Percentiles rank a stretch among this genome's conserved stretches.
These are phyloP conservation scores for Tylopilus balloui DNA, from an alignment of 768 basidiomycete genomes.

Conservation along the genomic window DNA sequence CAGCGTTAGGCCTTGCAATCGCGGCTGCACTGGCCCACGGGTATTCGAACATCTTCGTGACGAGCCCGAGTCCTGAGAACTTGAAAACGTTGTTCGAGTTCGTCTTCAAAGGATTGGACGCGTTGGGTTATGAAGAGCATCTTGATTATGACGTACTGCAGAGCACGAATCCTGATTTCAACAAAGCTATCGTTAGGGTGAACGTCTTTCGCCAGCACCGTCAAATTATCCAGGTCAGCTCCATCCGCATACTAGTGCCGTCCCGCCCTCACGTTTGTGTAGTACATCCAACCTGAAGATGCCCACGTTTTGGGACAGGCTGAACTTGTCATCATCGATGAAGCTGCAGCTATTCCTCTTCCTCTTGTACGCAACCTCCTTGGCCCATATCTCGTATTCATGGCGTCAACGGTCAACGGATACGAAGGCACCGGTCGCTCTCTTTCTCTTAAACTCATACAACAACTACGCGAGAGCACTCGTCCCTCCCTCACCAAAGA, in stretches of 20 bases:
- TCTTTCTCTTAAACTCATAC: conserved; percentile 93
- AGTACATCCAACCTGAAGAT: conserved; percentile 99
- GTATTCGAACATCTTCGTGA: conserved; percentile 97
- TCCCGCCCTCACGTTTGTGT: conserved; percentile 4
- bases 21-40: conserved; percentile 90
- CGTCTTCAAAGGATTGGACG: conserved; percentile 94
- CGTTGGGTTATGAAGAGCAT: conserved; percentile 93
- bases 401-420: conserved; percentile 99
- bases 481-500: conserved; percentile 74
- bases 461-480: conserved; percentile 91
- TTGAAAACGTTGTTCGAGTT: conserved; percentile 98
- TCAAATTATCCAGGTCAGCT: conserved; percentile 88
- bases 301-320: conserved; percentile 97
- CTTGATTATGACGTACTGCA: conserved; percentile 95
- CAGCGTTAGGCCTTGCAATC: conserved; percentile 92
- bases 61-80: conserved; percentile 96
- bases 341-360: conserved; percentile 96
- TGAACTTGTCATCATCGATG: conserved; percentile 95
- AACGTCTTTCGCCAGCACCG: conserved; percentile 91
- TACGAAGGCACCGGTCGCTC: conserved; percentile 99
- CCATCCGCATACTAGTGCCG: background rate
- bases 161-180: conserved; percentile 91
- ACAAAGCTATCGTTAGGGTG: conserved; percentile 92
- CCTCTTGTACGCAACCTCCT: conserved; percentile 93
- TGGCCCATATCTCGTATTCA: conserved; percentile 95